phyloP scores from a whole-genome alignment of 169 alveolate species.

The Miamiensis avidus region DNA sequence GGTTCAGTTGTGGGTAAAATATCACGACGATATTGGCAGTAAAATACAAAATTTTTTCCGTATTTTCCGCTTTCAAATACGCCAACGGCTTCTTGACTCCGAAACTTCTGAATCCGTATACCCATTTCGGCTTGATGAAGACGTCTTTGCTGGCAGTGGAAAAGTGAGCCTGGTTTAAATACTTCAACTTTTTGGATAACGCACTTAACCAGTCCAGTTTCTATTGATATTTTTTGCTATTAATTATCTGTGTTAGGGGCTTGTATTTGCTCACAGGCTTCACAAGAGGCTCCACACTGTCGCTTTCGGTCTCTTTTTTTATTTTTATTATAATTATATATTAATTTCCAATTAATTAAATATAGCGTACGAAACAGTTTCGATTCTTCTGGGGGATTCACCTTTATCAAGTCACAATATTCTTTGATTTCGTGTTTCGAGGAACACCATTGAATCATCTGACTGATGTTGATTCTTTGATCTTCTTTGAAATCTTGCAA shows the following conservation, averaged over 20 bases:
- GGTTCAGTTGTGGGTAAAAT: slow-evolving; percentile 63
- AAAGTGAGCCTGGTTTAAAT: slow-evolving; percentile 1
- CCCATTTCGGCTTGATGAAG: slow-evolving; percentile 69
- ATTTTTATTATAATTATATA: too few species aligned
- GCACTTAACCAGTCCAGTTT: slow-evolving; percentile 48
- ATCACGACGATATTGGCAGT: slow-evolving; percentile 74
- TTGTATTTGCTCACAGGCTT: slow-evolving; percentile 18
- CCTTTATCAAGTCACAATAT: slow-evolving; percentile 46
- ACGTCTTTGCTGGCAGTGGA: slow-evolving; percentile 32
- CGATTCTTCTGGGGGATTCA: slow-evolving; percentile 5
- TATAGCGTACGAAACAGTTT: not conserved
- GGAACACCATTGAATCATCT: slow-evolving; percentile 47
- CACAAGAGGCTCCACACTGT: too few species aligned
- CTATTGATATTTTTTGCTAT: slow-evolving; percentile 43
- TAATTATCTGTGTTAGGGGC: slow-evolving; percentile 24
- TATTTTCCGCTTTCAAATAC: slow-evolving; percentile 49
- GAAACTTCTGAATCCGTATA: slow-evolving; percentile 80
- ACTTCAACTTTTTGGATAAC: slow-evolving; percentile 35
- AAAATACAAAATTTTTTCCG: slow-evolving; percentile 70
- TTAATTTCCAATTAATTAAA: too few species aligned
- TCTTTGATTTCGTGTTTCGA: slow-evolving; percentile 37
- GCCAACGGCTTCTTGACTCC: slow-evolving; percentile 70
- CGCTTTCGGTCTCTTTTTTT: too few species aligned
- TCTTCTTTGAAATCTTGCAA: slow-evolving; percentile 33
- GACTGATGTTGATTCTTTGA: slow-evolving; percentile 35